These are phyloP conservation scores for Podaxis rugospora DNA, from an alignment of 768 basidiomycete species.

Conservation along the genomic window DNA sequence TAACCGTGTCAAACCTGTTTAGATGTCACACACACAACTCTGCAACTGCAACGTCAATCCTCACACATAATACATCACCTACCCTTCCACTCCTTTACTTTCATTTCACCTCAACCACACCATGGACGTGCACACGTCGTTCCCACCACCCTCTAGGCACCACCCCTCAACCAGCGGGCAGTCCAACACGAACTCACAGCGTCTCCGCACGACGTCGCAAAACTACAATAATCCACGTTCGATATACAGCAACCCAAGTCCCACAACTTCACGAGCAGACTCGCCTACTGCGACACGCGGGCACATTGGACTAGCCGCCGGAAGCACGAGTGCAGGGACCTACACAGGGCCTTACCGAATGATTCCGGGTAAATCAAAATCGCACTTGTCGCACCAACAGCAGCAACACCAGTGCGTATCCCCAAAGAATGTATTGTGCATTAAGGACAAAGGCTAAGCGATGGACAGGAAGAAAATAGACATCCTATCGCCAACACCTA, in stretches of 20 bases:
- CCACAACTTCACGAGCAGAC: conserved; percentile 15
- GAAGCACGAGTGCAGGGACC: neutral
- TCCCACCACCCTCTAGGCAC: conserved; percentile 26
- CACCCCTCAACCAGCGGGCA: neutral
- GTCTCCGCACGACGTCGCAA: conserved; percentile 25
- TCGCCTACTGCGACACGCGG: neutral
- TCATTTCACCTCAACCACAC: conserved; percentile 5
- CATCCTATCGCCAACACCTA: conserved; percentile 65
- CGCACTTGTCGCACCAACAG: neutral
- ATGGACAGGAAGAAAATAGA: conserved; percentile 13
- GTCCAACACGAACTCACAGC: conserved; percentile 13
- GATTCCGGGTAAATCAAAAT: conserved; percentile 6
- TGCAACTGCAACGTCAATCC: neutral
- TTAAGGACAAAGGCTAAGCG: neutral
- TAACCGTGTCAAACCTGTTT: neutral
- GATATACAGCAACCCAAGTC: conserved; percentile 25
- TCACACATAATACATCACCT: neutral
- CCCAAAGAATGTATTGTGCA: neutral
- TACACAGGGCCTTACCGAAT: conserved; percentile 7
- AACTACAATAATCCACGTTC: conserved; percentile 19
- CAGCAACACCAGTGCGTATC: neutral
- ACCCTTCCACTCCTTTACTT: neutral
- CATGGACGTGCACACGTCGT: conserved; percentile 38
- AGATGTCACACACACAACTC: neutral
- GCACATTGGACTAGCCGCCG: neutral